phyloP scores from a whole-genome alignment of 2,329 filamentous ascomycete species.

The Diaporthe citriasiana region DNA sequence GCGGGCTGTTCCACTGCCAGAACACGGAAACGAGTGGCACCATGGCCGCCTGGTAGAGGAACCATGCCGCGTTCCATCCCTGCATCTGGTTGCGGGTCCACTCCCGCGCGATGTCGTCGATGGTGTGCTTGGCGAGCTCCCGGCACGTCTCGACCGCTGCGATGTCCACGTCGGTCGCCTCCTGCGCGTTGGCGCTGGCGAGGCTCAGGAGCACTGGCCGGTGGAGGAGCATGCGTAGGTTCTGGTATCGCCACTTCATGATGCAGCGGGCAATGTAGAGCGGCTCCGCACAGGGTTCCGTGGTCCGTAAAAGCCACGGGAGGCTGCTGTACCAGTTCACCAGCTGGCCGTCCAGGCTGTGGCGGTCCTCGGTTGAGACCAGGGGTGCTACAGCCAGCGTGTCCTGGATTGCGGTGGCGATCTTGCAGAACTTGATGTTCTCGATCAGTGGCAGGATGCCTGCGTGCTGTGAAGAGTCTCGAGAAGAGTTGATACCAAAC shows the following conservation, averaged over 20 bases:
- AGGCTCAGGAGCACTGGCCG: conserved; percentile 79
- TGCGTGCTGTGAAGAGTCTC: conserved; percentile 70
- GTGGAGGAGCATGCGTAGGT: conserved; percentile 82
- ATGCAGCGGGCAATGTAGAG: conserved; percentile 79
- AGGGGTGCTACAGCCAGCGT: conserved; percentile 78
- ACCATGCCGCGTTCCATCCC: conserved; percentile 87
- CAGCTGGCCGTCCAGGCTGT: conserved; percentile 76
- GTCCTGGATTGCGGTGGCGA: conserved; percentile 84
- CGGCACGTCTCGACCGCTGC: conserved; percentile 78
- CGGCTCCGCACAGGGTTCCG: conserved; percentile 77
- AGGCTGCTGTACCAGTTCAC: conserved; percentile 80
- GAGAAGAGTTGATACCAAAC: conserved; percentile 60
- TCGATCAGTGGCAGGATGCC: conserved; percentile 80
- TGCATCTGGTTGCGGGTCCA: conserved; percentile 82
- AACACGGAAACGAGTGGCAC: conserved; percentile 83
- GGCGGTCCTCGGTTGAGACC: conserved; percentile 75
- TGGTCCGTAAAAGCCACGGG: conserved; percentile 74
- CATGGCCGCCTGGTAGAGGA: conserved; percentile 85
- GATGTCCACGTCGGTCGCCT: conserved; percentile 72
- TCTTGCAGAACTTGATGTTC: conserved; percentile 84
- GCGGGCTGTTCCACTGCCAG: conserved; percentile 70
- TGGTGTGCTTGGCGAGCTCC: conserved; percentile 77
- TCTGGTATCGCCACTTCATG: conserved; percentile 88
- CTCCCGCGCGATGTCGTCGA: conserved; percentile 79
- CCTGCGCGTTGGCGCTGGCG: conserved; percentile 66